Evolutionary conservation across 2,329 filamentous ascomycete genomes (phyloP), one percentile per base, ranked within the genome.

Genomic region (Lecanicillium sp.): DNA sequence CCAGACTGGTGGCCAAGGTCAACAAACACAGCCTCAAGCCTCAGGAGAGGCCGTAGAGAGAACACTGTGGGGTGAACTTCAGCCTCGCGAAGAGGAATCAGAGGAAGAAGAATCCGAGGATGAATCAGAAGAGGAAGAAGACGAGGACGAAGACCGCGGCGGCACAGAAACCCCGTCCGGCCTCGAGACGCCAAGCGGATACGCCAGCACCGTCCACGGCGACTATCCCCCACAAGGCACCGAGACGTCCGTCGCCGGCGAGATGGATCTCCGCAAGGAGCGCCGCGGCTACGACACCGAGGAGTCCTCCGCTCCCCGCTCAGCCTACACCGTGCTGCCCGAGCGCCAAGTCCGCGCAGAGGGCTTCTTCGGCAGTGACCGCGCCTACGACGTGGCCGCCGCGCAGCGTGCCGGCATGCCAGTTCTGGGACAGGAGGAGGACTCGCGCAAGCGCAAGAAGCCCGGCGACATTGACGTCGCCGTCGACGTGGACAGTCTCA

Each of bases 321-420:
- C 82, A 17, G 88, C 92, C 13, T 95, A 92, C 61, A 88, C 87
- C 15, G 81, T 98, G 34, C 75, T 98, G 17, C 87, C 87, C 10
- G 90, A 98, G 64, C 84, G 85, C 42, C 82, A 90, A 56, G 82
- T 89, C 17, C 79, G 83, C 37, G 79, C 87, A 5, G 84, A 89
- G 50, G 92, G 92, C 33, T 97, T 98, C 76, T 97, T 98, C 58
- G 92, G 92, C 50, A 89, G 87, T 51, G 90, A 97, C 57, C 84
- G 87, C 55, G 84, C 84, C 13, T 98, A 98, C 63, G 89, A 98
- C 62, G 74, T 98, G 45, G 82, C 78, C 40, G 58, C 57, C 28
- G 55, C 42, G 29, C 63, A 61, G 46, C 68, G 73, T 44, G 36
- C 68, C 17, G 66, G 71, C 43, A 61, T 86, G 44, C 84, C 85